Percentiles rank a stretch among this genome's conserved stretches.
Evolutionary conservation across 495 filamentous ascomycete species (phyloP).

Genomic region (Xylaria intraflava): DNA sequence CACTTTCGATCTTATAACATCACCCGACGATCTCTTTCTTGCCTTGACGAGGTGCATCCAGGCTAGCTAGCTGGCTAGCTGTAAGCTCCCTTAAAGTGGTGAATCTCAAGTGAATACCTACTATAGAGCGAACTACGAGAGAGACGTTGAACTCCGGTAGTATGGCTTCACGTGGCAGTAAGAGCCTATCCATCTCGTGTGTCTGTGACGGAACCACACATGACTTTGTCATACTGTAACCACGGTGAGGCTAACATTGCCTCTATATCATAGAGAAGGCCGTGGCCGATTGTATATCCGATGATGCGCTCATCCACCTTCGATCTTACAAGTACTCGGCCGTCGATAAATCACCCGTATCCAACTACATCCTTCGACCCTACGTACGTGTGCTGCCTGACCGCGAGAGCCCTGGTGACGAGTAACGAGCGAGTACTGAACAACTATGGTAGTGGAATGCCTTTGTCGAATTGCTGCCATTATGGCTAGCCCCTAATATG

Average conservation of each 20-base stretch:
- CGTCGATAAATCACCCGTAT: conserved; percentile 94
- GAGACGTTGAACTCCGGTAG: background rate
- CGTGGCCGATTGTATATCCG: conserved; percentile 51
- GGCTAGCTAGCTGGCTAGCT: background rate
- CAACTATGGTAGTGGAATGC: conserved; percentile 75
- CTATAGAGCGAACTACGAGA: background rate
- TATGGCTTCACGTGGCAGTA: conserved; percentile 42
- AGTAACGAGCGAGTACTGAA: conserved; percentile 19
- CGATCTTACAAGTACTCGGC: conserved; percentile 94
- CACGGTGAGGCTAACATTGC: background rate
- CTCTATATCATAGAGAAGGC: conserved; percentile 35
- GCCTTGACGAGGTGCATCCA: background rate
- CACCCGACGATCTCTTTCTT: background rate
- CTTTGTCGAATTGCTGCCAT: conserved; percentile 81
- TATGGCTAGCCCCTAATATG: conserved; percentile 97
- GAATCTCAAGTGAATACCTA: conserved; percentile 4
- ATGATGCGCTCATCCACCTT: conserved; percentile 66
- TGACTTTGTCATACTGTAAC: background rate
- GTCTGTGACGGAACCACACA: background rate
- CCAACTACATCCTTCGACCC: conserved; percentile 84
- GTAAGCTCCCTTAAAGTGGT: background rate
- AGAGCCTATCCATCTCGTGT: conserved; percentile 1
- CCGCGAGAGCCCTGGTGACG: conserved; percentile 3
- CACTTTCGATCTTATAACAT: background rate
- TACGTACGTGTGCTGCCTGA: conserved; percentile 60